A percentile compares a stretch with the other conserved stretches of the same genome.
phyloP scores from a whole-genome alignment of 2,329 filamentous ascomycete species.

The Colletotrichum sp. region DNA sequence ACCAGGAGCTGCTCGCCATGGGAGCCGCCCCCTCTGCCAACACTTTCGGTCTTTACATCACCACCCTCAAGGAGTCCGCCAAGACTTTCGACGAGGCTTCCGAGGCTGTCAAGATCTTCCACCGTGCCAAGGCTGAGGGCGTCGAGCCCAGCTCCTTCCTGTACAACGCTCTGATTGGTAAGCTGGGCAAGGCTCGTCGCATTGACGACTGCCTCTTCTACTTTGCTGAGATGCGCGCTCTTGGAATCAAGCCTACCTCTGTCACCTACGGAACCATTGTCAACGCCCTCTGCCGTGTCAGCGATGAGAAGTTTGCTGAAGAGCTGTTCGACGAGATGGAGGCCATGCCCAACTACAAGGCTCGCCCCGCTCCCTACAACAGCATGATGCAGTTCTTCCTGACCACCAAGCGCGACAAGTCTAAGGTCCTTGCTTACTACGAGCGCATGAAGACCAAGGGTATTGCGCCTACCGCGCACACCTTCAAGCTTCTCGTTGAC shows the following conservation, averaged over 20 bases:
- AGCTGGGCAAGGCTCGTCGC: constrained; percentile 95
- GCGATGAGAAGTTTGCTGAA: constrained; percentile 96
- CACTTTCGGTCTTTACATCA: constrained; percentile 98
- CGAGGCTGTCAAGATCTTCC: constrained; percentile 97
- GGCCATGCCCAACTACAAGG: constrained; percentile 98
- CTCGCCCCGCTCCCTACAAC: constrained; percentile 95
- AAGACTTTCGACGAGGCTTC: constrained; percentile 98
- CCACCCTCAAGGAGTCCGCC: constrained; percentile 95
- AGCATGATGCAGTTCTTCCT: constrained; percentile 99
- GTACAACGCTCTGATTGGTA: constrained; percentile 98
- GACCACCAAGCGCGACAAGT: constrained; percentile 93
- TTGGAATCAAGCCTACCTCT: constrained; percentile 92
- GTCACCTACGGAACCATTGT: constrained; percentile 99
- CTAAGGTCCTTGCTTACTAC: constrained; percentile 93
- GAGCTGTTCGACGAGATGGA: constrained; percentile 99
- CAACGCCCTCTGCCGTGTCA: constrained; percentile 95
- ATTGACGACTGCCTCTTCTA: constrained; percentile 99
- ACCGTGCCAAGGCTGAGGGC: constrained; percentile 89
- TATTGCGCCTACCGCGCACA: constrained; percentile 92
- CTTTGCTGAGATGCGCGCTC: constrained; percentile 94
- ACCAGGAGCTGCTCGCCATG: constrained; percentile 90
- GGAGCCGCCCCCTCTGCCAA: constrained; percentile 93
- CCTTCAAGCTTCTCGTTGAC: constrained; percentile 96
- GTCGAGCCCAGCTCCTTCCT: constrained; percentile 96
- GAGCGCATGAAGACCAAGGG: constrained; percentile 88